These are phyloP conservation scores for Dillenia turbinata DNA, from an alignment of 164 flowering plant species.

Conservation along the genomic window DNA sequence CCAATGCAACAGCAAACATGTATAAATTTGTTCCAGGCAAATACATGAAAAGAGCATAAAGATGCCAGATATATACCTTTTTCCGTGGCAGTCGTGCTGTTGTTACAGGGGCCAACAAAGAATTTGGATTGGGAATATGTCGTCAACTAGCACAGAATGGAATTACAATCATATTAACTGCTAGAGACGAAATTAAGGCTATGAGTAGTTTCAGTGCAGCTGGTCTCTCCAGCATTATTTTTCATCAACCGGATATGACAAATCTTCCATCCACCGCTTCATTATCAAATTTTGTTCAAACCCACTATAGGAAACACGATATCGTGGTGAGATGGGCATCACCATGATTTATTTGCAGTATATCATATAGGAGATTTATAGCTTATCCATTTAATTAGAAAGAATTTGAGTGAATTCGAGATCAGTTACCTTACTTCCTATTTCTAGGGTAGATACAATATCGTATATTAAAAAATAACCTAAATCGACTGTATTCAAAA, in stretches of 20 bases:
- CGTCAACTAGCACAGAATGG: slow-evolving; percentile 48
- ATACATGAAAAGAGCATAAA: too few relatives aligned
- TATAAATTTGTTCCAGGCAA: too few relatives aligned
- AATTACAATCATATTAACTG: slow-evolving; percentile 32
- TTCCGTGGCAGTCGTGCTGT: slow-evolving; percentile 44
- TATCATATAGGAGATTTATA: too few relatives aligned
- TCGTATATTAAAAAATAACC: too few relatives aligned
- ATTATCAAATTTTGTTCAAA: slow-evolving; percentile 23
- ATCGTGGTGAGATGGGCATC: slow-evolving; percentile 24
- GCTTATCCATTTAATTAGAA: too few relatives aligned
- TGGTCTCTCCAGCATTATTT: slow-evolving; percentile 22
- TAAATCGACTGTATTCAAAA: too few relatives aligned
- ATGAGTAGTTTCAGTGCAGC: slow-evolving; percentile 18
- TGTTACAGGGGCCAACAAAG: slow-evolving; percentile 62
- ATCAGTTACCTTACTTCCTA: background rate
- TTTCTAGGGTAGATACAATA: background rate
- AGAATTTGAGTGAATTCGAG: too few relatives aligned
- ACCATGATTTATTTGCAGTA: too few relatives aligned
- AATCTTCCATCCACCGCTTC: slow-evolving; percentile 34
- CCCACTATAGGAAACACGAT: slow-evolving; percentile 36
- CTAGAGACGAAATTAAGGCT: slow-evolving; percentile 46
- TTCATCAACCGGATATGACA: slow-evolving; percentile 44
- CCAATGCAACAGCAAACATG: too few relatives aligned
- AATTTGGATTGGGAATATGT: slow-evolving; percentile 55
- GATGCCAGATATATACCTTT: too few relatives aligned